A percentile compares a stretch with the other conserved stretches of the same genome.
Conservation (phyloP, 352 stramenopile genomes). For the Globisporangium acanthophoron region DNA sequence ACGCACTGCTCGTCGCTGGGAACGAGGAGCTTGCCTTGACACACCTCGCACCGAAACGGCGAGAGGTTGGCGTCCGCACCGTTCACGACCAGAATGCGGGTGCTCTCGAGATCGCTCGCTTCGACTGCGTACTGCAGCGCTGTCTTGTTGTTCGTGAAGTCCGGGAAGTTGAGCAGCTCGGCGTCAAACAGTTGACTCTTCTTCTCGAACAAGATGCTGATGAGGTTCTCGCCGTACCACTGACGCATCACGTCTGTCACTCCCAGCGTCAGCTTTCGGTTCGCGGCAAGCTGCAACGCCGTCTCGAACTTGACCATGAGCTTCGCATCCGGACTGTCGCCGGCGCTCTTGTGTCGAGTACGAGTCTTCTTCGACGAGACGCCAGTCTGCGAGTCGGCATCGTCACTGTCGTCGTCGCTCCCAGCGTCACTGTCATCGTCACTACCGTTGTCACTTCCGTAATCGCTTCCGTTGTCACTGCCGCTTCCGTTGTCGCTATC, state of each 20-base stretch:
- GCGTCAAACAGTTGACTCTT: constrained; percentile 26
- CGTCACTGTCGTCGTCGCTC: neutral
- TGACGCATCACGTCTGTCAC: constrained; percentile 20
- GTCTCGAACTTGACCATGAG: constrained; percentile 33
- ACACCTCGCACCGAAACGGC: constrained; percentile 34
- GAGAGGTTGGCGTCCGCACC: constrained; percentile 51
- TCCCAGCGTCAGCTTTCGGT: constrained; percentile 32
- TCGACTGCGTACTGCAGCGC: constrained; percentile 54
- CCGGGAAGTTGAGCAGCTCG: constrained; percentile 37
- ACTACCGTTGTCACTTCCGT: constrained; percentile 5
- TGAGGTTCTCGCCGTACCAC: constrained; percentile 54
- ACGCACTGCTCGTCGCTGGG: constrained; percentile 18
- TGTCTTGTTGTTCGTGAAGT: constrained; percentile 46
- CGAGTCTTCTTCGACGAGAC: neutral
- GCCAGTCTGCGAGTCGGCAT: neutral
- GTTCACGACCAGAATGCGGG: constrained; percentile 26
- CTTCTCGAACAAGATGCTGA: constrained; percentile 43
- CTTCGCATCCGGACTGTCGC: constrained; percentile 8
- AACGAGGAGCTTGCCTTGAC: constrained; percentile 11
- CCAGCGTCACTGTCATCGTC: constrained; percentile 1
- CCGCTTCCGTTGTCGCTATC: constrained; percentile 1
- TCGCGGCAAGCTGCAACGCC: constrained; percentile 44
- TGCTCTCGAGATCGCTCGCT: constrained; percentile 32
- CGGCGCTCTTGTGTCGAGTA: neutral
- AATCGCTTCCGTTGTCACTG: constrained; percentile 10